Evolutionary conservation across 2,329 filamentous ascomycete genomes (phyloP).

Genomic region (Monosporascus sp.): DNA sequence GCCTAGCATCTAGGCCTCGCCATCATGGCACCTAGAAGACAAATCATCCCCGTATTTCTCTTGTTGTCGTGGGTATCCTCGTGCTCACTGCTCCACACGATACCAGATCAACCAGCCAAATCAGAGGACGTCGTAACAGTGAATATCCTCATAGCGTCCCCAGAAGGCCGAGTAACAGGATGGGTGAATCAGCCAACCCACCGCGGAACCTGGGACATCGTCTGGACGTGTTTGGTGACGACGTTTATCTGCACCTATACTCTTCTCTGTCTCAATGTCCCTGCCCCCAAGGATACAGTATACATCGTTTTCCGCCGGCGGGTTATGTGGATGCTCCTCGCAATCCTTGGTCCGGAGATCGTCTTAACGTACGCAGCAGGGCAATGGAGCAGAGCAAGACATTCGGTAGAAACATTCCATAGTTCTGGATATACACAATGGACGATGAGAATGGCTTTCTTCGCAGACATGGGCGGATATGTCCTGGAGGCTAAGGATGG

Average conservation of each 20-base stretch:
- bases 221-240: slow-evolving; percentile 1
- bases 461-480: slow-evolving; percentile 7
- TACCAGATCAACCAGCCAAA: no score
- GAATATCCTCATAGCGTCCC: no score
- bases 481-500: background rate
- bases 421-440: background rate
- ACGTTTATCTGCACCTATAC: background rate
- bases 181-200: background rate
- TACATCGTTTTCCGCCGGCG: background rate
- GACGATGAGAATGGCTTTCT: slow-evolving; percentile 6
- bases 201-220: background rate
- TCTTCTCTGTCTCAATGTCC: background rate
- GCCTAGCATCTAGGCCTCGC: no score
- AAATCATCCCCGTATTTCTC: no score
- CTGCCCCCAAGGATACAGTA: background rate
- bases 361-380: slow-evolving; percentile 5
- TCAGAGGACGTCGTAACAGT: no score
- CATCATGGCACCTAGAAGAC: no score
- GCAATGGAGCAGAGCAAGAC: slow-evolving; percentile 2
- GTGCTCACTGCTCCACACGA: no score
- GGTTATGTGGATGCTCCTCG: slow-evolving; percentile 1
- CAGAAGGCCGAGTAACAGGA: no score
- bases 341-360: slow-evolving; percentile 4
- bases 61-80: no score
- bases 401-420: slow-evolving; percentile 6